Conservation (phyloP, 2,329 filamentous ascomycete genomes). For the Sporothrix pallida region DNA sequence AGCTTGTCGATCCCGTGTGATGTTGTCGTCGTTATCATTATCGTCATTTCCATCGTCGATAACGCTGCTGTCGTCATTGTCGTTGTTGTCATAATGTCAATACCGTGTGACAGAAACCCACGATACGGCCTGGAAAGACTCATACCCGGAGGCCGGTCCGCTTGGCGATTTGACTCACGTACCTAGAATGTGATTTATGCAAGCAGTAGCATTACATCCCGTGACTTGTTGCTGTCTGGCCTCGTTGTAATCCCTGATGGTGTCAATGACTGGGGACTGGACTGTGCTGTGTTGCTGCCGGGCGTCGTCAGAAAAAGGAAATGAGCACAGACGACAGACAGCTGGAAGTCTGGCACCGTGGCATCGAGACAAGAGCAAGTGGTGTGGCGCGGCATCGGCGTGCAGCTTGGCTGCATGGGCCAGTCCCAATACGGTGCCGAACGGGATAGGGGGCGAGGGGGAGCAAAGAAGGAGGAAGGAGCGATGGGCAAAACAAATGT, state of each 20-base stretch:
- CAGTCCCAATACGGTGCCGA: conserved; percentile 5
- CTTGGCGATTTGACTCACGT: conserved; percentile 5
- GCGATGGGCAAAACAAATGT: neutral
- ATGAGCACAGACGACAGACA: conserved; percentile 1
- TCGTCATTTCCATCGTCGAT: too few species aligned
- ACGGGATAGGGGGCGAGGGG: too few species aligned
- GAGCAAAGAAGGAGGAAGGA: neutral
- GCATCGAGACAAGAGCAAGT: neutral
- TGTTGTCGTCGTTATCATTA: neutral
- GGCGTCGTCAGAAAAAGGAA: conserved; percentile 1
- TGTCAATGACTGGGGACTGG: neutral
- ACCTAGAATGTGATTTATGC: neutral
- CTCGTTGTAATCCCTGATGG: neutral
- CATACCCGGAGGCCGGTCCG: neutral
- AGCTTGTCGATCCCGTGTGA: neutral
- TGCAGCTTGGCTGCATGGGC: conserved; percentile 26
- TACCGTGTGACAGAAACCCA: neutral
- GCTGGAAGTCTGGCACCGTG: neutral
- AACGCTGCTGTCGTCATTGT: too few species aligned
- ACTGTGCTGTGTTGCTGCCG: neutral
- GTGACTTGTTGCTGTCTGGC: neutral
- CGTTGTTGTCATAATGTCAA: neutral
- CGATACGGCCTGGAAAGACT: too few species aligned
- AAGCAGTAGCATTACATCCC: neutral
- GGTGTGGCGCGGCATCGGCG: conserved; percentile 17